Conservation (phyloP, 345 rosid species). For the sweet orange (Citrus sinensis) region DNA sequence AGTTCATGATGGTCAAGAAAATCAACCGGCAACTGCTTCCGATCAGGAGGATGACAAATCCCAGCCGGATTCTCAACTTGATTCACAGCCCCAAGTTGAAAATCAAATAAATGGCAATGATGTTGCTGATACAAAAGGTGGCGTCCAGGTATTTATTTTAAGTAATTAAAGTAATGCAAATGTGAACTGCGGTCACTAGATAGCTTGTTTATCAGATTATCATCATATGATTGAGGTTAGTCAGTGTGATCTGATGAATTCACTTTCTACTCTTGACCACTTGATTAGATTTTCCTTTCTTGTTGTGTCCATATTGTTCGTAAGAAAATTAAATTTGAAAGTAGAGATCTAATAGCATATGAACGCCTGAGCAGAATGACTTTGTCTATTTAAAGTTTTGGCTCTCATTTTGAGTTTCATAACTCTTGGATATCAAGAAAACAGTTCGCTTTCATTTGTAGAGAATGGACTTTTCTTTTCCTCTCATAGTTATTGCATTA, state of each 20-base stretch:
- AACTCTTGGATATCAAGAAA: neutral
- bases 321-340: neutral
- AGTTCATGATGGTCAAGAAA: conserved; percentile 43
- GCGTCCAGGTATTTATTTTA: conserved; percentile 45
- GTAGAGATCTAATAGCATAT: neutral
- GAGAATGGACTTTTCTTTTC: conserved; percentile 2
- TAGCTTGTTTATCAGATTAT: neutral
- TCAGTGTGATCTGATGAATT: neutral
- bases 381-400: conserved; percentile 7
- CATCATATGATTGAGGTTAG: neutral
- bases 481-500: conserved; percentile 11
- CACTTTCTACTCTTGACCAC: neutral
- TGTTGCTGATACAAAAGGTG: conserved; percentile 37
- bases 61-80: conserved; percentile 40
- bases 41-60: conserved; percentile 21
- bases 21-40: conserved; percentile 31
- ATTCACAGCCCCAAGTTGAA: conserved; percentile 35
- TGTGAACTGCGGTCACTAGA: neutral
- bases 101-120: conserved; percentile 31
- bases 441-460: neutral
- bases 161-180: neutral
- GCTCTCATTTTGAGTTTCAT: conserved; percentile 12
- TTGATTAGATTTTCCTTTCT: neutral
- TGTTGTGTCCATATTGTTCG: neutral
- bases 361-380: neutral